phyloP scores from a whole-genome alignment of 306 rosid genomes.

The Dryas octopetala region DNA sequence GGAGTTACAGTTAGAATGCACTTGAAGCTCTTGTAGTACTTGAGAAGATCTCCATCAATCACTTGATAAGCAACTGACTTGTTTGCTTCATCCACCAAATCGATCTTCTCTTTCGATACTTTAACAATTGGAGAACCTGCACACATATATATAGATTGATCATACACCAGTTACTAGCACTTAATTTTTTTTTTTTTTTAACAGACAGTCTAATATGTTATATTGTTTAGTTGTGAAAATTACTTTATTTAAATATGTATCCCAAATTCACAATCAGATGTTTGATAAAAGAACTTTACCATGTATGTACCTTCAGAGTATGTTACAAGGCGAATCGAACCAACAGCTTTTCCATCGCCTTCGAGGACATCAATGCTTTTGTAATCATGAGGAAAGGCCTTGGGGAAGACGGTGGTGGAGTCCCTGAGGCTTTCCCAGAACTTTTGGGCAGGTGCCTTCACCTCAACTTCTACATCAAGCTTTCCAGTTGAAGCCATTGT shows the following conservation, averaged over 20 bases:
- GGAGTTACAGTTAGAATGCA: slow-evolving; percentile 47
- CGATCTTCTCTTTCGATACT: slow-evolving; percentile 57
- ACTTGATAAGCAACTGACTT: slow-evolving; percentile 49
- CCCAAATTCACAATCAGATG: not conserved
- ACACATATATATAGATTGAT: too few species aligned
- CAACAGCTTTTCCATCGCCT: slow-evolving; percentile 76
- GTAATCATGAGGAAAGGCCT: slow-evolving; percentile 71
- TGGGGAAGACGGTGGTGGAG: slow-evolving; percentile 37
- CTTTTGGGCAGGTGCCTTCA: slow-evolving; percentile 42
- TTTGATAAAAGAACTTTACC: not conserved
- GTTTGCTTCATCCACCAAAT: slow-evolving; percentile 49
- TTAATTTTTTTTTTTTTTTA: too few species aligned
- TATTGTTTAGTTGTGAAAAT: too few species aligned
- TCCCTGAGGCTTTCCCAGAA: slow-evolving; percentile 43
- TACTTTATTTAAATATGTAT: not conserved
- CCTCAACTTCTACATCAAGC: slow-evolving; percentile 45
- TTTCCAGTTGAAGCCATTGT: slow-evolving; percentile 37
- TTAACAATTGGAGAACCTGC: slow-evolving; percentile 62
- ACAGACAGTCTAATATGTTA: too few species aligned
- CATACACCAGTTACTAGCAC: too few species aligned
- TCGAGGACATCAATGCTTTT: slow-evolving; percentile 69
- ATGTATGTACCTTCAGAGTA: slow-evolving; percentile 54
- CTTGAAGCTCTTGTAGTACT: slow-evolving; percentile 65
- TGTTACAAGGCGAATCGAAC: slow-evolving; percentile 60
- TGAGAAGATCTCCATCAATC: slow-evolving; percentile 73